Base-by-base conservation (phyloP, 495 filamentous ascomycete genomes). In the Talaromyces borbonicus region DNA sequence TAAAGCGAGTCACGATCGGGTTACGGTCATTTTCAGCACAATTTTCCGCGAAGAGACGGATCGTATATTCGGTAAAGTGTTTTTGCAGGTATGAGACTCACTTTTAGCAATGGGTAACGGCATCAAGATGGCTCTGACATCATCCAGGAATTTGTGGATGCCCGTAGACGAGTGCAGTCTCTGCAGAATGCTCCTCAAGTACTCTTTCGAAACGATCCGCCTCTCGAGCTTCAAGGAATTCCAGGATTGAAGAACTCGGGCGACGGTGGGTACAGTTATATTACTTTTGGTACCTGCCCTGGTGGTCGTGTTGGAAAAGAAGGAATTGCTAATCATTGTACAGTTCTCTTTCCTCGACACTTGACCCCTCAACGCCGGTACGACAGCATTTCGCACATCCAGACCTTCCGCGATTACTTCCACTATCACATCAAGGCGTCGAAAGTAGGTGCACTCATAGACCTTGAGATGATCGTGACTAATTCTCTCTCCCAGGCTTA, bases 391-490 rank as follows among this genome's bases (percentile, higher is more conserved):
- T 95, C 88, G 29, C 92, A 99, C 57, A 95, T 99, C 54, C 93
- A 99, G 67, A 99, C 90, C 14, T 99, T 99, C 85, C 85, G 92
- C 48, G 93, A 97, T 56, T 97, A 99, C 63, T 99, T 99, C 75
- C 92, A 99, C 63, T 99, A 99, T 63, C 92, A 99, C 66, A 99
- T 99, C 71, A 99, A 99, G 68, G 92, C 92, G 22, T 94, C 90
- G 37, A 97, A 95, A 72, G 82, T 84, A 61, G 46, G 68, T 16
- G 18, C 27, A 45, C 11, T 19, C 43, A 3, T 36, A 26, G 25
- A 14, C 15, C 22, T 7, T 43, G n/a, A n/a, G 45, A 40, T 57
- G 7, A 62, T 49, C 37, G 19, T 16, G 16, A 33, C 50, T 42
- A 25, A 26, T 27, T 25, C 42, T 45, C 35, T 41, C 30, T 45